Evolutionary conservation across 331 rosid species (phyloP).

Genomic region (Spiraea crenata): DNA sequence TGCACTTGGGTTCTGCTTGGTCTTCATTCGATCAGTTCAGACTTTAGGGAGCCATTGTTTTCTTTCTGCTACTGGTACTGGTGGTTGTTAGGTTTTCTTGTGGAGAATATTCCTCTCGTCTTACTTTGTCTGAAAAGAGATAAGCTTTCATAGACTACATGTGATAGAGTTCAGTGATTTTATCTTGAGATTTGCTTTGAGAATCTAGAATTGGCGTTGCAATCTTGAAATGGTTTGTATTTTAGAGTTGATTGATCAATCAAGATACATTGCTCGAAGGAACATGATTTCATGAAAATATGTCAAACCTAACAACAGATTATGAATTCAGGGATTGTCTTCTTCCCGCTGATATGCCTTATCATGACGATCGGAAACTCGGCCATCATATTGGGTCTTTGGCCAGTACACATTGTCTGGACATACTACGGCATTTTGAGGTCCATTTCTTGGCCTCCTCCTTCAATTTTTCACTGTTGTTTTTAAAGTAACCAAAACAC

Average conservation of each 20-base stretch:
- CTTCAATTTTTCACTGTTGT: not conserved
- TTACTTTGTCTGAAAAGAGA: not conserved
- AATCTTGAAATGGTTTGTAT: not conserved
- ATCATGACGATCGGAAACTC: conserved; percentile 70
- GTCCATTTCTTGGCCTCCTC: conserved; percentile 38
- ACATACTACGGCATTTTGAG: conserved; percentile 71
- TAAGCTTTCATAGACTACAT: not conserved
- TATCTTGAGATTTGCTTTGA: not conserved
- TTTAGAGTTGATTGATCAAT: conserved; percentile 10
- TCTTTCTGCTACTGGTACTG: not conserved
- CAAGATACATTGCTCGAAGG: conserved; percentile 10
- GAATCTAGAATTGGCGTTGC: not conserved
- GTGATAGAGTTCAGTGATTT: not conserved
- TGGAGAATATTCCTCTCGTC: conserved; percentile 1
- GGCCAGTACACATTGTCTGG: conserved; percentile 70
- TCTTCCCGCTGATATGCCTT: conserved; percentile 69
- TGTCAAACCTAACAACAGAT: conserved; percentile 15
- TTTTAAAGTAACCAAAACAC: not conserved
- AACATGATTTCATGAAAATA: conserved; percentile 15
- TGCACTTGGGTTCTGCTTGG: not conserved
- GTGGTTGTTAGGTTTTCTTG: not conserved
- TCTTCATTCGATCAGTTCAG: not conserved
- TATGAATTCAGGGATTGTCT: conserved; percentile 63
- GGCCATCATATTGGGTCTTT: conserved; percentile 70
- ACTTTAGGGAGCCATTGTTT: not conserved